Evolutionary conservation across 2,329 filamentous ascomycete species (phyloP), one percentile per base, ranked within the genome.

Genomic region (Sclerotinia glacialis): DNA sequence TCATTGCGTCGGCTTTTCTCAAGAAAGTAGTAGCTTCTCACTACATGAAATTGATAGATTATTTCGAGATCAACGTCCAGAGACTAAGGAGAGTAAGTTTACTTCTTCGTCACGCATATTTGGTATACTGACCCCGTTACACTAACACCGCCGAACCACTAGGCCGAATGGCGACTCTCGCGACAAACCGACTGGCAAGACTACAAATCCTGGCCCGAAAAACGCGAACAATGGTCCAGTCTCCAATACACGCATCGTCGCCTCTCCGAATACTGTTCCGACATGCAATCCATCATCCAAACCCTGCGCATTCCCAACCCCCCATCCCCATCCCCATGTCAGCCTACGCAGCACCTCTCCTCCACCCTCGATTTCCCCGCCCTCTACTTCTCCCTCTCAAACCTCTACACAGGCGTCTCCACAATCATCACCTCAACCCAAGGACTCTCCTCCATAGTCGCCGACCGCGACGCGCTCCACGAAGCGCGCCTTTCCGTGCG

Each of bases 11-110:
- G 16, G n/a, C 31, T 7, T 52, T 68, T 26, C 62, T 66, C 37
- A 50, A 64, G 26, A 69, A 69, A 37, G 62, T 65, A 7, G 26
- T 65, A 12, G 52, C 64, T 44, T 54, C 50, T 42, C 65, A 67
- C 31, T 69, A 69, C n/a, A 64, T 67, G 2, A 65, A 67, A 44
- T 4, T 67, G 26, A 60, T 69, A 26, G 65, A 65, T 56, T 69
- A 62, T 47, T 56, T 46, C 23, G 49, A 64, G 16, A 46, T 64
- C 18, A 44, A 18, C 4, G 8, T 64, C 18, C 60, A 63, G 12
- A 63, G 50, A 47, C 12, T 64, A 8, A 21, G 34, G 3, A 34
- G 23, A 31, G 40, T 46, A 47, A 26, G 50, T 56, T 26, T 8
- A 26, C 23, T 21, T 34, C 14, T 18, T 23, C 16, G 16, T 23